Evolutionary conservation across 345 rosid genomes (phyloP).

Genomic region (Rhodamnia rubescens): DNA sequence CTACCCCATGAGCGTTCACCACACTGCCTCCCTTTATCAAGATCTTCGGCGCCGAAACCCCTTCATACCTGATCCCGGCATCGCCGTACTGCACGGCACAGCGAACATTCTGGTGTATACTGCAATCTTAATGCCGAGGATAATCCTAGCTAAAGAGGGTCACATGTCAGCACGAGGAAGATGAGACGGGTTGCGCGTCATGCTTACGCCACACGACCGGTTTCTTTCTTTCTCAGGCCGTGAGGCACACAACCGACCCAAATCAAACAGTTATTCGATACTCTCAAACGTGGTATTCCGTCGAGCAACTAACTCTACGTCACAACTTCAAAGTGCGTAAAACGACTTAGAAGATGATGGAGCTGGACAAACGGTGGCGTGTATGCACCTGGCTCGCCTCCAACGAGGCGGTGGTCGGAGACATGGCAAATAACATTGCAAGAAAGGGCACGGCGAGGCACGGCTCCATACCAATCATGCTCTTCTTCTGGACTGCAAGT

Average conservation of each 20-base stretch:
- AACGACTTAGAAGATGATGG: background rate
- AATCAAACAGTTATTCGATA: background rate
- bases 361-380: background rate
- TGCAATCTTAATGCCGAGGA: background rate
- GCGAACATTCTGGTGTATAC: background rate
- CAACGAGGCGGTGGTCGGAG: background rate
- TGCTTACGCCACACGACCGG: background rate
- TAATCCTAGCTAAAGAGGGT: background rate
- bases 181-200: too few relatives aligned
- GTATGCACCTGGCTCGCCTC: background rate
- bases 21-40: conserved; percentile 86
- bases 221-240: background rate
- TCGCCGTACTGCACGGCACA: conserved; percentile 40
- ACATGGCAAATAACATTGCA: background rate
- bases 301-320: background rate
- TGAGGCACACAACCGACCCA: background rate
- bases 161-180: too few relatives aligned
- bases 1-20: conserved; percentile 71
- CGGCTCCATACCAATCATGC: background rate
- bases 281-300: too few relatives aligned
- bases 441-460: background rate
- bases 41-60: conserved; percentile 35
- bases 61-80: conserved; percentile 27
- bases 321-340: background rate
- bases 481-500: background rate